phyloP scores from a whole-genome alignment of 768 basidiomycete species.

The Tricholoma sp. region DNA sequence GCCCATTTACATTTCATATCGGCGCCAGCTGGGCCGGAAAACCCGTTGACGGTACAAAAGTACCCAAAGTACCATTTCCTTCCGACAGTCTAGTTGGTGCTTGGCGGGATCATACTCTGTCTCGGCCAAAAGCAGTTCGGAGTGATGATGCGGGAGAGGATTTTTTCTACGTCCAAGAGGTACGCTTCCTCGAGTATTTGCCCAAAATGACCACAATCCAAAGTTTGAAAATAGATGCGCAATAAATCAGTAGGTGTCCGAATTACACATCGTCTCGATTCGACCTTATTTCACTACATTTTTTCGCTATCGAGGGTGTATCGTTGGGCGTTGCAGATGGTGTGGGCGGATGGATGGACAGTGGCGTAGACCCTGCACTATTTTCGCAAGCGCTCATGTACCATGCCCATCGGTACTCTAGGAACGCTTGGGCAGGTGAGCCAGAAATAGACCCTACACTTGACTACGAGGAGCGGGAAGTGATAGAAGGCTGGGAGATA shows the following conservation, averaged over 20 bases:
- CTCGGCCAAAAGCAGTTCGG: conserved; percentile 33
- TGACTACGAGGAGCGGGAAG: conserved; percentile 62
- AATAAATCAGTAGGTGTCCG: conserved; percentile 63
- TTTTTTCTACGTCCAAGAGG: conserved; percentile 62
- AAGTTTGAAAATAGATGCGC: conserved; percentile 52
- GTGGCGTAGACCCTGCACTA: conserved; percentile 80
- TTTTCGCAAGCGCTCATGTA: conserved; percentile 93
- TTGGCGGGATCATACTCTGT: conserved; percentile 67
- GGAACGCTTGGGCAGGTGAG: conserved; percentile 75
- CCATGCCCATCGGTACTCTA: conserved; percentile 69
- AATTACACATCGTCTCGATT: conserved; percentile 23
- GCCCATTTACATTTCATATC: conserved; percentile 68
- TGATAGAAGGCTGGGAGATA: conserved; percentile 74
- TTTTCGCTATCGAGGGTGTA: conserved; percentile 45
- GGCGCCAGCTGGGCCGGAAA: conserved; percentile 80
- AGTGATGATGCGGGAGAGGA: conserved; percentile 43
- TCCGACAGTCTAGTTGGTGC: conserved; percentile 50
- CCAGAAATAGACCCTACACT: conserved; percentile 78
- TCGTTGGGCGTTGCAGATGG: conserved; percentile 88
- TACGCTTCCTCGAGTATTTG: conserved; percentile 23
- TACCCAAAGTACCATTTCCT: conserved; percentile 47
- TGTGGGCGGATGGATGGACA: conserved; percentile 87
- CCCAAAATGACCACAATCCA: not conserved
- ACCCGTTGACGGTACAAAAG: conserved; percentile 35
- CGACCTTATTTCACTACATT: conserved; percentile 13